Percentiles rank a stretch among this genome's conserved stretches.
phyloP scores from a whole-genome alignment of 164 flowering plant species.

The Chloranthus sessilifolius region DNA sequence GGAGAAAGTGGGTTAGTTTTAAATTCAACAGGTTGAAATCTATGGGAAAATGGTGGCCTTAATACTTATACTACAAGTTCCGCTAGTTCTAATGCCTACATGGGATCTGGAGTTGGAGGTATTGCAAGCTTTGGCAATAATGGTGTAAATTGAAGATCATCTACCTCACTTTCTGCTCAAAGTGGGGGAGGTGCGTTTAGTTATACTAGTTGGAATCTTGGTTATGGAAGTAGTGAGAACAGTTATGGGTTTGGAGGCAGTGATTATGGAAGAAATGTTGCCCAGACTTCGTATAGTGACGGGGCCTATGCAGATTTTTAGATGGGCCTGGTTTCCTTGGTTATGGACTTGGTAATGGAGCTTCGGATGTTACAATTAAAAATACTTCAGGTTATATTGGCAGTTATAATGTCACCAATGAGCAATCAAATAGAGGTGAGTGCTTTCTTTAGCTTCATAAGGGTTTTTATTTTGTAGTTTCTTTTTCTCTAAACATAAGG shows the following conservation, averaged over 20 bases:
- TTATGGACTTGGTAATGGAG: slow-evolving; percentile 46
- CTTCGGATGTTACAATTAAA: slow-evolving; percentile 47
- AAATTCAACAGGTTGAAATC: slow-evolving; percentile 48
- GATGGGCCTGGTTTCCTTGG: slow-evolving; percentile 53
- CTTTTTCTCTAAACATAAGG: too few species aligned
- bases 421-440: slow-evolving; percentile 71
- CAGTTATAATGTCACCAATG: slow-evolving; percentile 45
- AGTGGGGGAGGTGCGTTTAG: slow-evolving; percentile 42
- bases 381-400: slow-evolving; percentile 45
- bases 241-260: slow-evolving; percentile 47
- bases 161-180: slow-evolving; percentile 38
- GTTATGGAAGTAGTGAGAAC: slow-evolving; percentile 47
- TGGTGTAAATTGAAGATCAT: slow-evolving; percentile 50
- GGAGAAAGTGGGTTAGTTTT: slow-evolving; percentile 57
- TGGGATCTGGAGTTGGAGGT: slow-evolving; percentile 50
- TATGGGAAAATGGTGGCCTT: slow-evolving; percentile 77
- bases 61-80: slow-evolving; percentile 45
- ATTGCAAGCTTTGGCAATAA: slow-evolving; percentile 44
- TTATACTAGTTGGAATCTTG: slow-evolving; percentile 34
- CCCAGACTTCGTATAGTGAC: slow-evolving; percentile 36
- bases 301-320: slow-evolving; percentile 45
- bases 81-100: slow-evolving; percentile 35
- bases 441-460: neutral
- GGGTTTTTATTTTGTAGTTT: too few species aligned
- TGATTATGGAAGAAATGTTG: slow-evolving; percentile 51